Conservation (phyloP, 108 stramenopile species). For the Licmophora abbreviata region DNA sequence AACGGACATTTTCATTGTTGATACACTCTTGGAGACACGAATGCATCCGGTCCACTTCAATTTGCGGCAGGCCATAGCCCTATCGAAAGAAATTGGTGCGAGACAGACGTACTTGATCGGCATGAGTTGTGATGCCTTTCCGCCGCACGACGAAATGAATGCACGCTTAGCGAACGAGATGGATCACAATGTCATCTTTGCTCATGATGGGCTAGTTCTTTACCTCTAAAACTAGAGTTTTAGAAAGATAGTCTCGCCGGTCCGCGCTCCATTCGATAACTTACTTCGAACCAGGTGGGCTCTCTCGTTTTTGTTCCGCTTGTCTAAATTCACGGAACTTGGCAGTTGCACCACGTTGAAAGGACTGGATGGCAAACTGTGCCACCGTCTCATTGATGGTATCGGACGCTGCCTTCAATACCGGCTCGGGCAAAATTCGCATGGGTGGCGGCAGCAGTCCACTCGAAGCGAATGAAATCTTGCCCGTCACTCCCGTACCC, state of each 20-base stretch:
- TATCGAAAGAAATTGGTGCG: conserved; percentile 39
- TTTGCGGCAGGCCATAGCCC: conserved; percentile 49
- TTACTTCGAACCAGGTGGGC: too few species aligned
- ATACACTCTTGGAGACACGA: conserved; percentile 36
- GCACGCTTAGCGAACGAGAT: conserved; percentile 28
- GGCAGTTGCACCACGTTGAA: conserved; percentile 47
- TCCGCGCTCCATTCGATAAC: too few species aligned
- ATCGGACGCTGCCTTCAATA: conserved; percentile 41
- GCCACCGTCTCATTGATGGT: conserved; percentile 59
- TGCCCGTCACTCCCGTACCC: conserved; percentile 60
- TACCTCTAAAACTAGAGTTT: neutral
- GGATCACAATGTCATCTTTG: neutral
- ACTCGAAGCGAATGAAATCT: conserved; percentile 53
- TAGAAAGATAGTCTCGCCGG: neutral
- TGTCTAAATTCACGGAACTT: conserved; percentile 36
- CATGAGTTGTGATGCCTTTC: conserved; percentile 76
- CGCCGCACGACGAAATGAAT: conserved; percentile 77
- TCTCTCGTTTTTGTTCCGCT: conserved; percentile 1
- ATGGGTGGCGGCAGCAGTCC: conserved; percentile 59
- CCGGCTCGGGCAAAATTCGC: conserved; percentile 50
- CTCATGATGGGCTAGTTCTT: neutral
- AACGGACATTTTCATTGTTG: conserved; percentile 73
- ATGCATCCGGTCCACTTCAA: conserved; percentile 59
- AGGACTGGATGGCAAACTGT: conserved; percentile 51
- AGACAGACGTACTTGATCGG: conserved; percentile 65